Evolutionary conservation across 371 early-diverging fungal species (phyloP), one percentile per base, ranked within the genome.

Genomic region (Umbelopsis sp.): DNA sequence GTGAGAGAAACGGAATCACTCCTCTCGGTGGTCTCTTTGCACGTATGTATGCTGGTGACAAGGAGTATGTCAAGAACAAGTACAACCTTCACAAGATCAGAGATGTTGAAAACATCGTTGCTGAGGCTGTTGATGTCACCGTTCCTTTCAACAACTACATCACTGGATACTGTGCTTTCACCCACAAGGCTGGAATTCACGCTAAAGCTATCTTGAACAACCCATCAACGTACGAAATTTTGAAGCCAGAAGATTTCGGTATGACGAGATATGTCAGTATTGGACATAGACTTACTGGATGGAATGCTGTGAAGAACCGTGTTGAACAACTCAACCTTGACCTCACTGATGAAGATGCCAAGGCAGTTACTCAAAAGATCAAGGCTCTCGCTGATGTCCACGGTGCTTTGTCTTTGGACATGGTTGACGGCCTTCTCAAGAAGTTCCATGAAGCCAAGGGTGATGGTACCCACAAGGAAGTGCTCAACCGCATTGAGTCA

Each of bases 71-170:
- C 51, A 93, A 87, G 85, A 75, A 76, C 83, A 97, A 97, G 87
- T 98, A 98, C 86, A 86, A 93, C 70, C 88, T 98, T n/a, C 82
- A 86, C 75, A 85, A 88, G 86, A 89, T 98, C 67, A 92, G 97
- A 64, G 95, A 96, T 53, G 85, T 97, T 44, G 98, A 98, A 80
- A 96, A 96, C 82, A 80, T 96, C 70, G 94, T 98, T 16, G 98
- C 98, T 24, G 95, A 96, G 50, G 89, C 95, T 5, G 98, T 98
- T 44, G 92, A 93, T 65, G 91, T 98, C 71, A 91, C 94, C 64
- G 96, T 98, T 65, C 98, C 98, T 25, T 98, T 98, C 89, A 97
- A 98, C 88, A 97, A 98, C 86, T 96, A 96, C 80, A 94, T 98
- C 79, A 98, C 98, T 44, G 98, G 98, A 52, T 96, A 95, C 84